Conservation (phyloP, 768 basidiomycete species). For the Suillus ampliporus region DNA sequence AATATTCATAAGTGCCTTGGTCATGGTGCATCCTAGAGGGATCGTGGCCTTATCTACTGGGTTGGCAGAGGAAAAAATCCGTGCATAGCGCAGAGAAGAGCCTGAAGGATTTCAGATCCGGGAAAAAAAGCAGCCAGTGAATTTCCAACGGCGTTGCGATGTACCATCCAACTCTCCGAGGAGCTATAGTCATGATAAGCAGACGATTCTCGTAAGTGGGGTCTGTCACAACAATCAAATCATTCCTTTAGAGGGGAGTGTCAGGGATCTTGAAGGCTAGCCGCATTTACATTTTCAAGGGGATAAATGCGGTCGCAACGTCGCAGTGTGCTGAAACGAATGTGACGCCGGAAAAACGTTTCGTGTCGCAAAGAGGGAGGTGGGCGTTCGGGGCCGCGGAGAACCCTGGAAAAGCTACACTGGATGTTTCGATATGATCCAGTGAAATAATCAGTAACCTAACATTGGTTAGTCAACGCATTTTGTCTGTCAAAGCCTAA, state of each 20-base stretch:
- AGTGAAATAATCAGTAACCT: not conserved
- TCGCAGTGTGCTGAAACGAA: not conserved
- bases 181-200: slow-evolving; percentile 11
- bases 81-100: not conserved
- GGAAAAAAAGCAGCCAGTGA: not conserved
- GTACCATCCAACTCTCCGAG: slow-evolving; percentile 10
- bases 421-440: not conserved
- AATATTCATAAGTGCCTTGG: not conserved
- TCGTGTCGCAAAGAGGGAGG: not conserved
- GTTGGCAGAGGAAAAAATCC: not conserved
- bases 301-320: slow-evolving; percentile 7
- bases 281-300: slow-evolving; percentile 14
- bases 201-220: slow-evolving; percentile 14
- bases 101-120: not conserved
- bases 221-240: slow-evolving; percentile 9
- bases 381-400: slow-evolving; percentile 6
- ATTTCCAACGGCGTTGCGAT: slow-evolving; percentile 5
- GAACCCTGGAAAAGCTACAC: not conserved
- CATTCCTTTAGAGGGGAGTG: not conserved
- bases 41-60: not conserved
- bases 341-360: slow-evolving; percentile 7
- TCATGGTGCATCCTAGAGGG: not conserved
- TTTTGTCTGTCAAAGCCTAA: not conserved
- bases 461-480: not conserved
- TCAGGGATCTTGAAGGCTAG: not conserved